Base-by-base conservation (phyloP, 2,329 filamentous ascomycete genomes). In the Polytolypa hystricis region DNA sequence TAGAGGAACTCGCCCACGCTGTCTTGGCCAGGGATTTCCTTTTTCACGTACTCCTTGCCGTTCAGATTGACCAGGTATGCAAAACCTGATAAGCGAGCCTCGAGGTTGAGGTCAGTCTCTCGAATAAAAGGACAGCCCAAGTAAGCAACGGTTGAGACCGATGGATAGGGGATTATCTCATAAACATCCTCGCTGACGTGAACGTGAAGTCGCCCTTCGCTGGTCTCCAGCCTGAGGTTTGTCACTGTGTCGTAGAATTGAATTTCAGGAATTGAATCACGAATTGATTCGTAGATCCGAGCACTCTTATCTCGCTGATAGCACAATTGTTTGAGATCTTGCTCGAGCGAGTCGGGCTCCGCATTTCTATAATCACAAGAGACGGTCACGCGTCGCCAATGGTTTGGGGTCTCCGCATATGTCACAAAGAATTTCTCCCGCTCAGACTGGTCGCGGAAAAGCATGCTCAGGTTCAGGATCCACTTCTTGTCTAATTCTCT, bases 381-480 rank as follows among this genome's bases (percentile, higher is more conserved):
- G 19, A 98, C 78, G 2, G 91, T 96, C 34, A 98, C 81, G 33
- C 89, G 74, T 38, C 85, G 77, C 84, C 87, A 94, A 42, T 76
- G 67, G 43, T 75, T 81, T 4, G 84, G 78, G 32, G 74, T 73
- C 56, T 93, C 81, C 32, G 86, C 84, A 56, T 84, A 98, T 0
- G 91, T 96, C 44, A 98, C 79, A 58, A 96, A 98, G 66, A 96
- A 96, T 58, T 98, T 98, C 59, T 98, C 91, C 29, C 89, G 75
- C 49, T 84, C 83, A 9, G 87, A 93, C 51, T 81, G 80, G 62
- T 98, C 91, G 41, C 87, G 77, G 58, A 95, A 98, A 58, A 94
- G 86, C 91, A 98, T 95, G 61, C 86, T 95, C 42, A 96, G 71
- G 54, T 98, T 98, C 48, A 98, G 68, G 42, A 98, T 96, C 91